Evolutionary conservation across 2,329 filamentous ascomycete species (phyloP), one percentile per base, ranked within the genome.

Genomic region (Venturia asperata): DNA sequence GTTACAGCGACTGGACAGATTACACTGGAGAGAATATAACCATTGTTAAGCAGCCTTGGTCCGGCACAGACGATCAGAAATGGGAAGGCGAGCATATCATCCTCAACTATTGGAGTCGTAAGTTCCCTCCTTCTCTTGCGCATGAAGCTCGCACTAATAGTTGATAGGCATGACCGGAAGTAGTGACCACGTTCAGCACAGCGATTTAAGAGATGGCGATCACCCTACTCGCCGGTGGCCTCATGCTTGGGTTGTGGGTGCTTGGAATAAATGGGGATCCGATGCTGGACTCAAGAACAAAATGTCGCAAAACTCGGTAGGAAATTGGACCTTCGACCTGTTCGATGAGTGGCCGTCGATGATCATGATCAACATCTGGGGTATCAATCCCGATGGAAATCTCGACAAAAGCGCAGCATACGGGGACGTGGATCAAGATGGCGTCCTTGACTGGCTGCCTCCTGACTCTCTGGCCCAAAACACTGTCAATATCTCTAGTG

Each of bases 331-430:
- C 21, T 83, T 82, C 69, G 78, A 84, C 67, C 84, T 87, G 66
- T 82, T 87, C 79, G 78, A 80, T 3, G 86, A 88, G 70, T 88
- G 84, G 81, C 86, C 86, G 7, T 81, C 82, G 2, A 75, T 81
- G 61, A 81, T 85, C 66, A 85, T 87, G 70, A 75, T 87, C 67
- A 88, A 87, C 68, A 79, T 86, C 7, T 88, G 86, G 86, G 86
- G 86, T 63, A 84, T 87, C 71, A 85, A 87, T 69, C 80, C 82
- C 0, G 81, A 87, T 72, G 84, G 85, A 21, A 75, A 82, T 68
- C 85, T 86, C 0, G 86, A 88, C 72, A 79, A 84, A 67, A 81
- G 81, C 7, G 80, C 78, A 65, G 80, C 86, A 2, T 83, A 81
- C 67, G 86, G 86, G 24, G 86, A 88, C 70, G 80, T 86, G n/a